Conservation (phyloP, 73 alveolate genomes). For the Tetrahymena borealis region DNA sequence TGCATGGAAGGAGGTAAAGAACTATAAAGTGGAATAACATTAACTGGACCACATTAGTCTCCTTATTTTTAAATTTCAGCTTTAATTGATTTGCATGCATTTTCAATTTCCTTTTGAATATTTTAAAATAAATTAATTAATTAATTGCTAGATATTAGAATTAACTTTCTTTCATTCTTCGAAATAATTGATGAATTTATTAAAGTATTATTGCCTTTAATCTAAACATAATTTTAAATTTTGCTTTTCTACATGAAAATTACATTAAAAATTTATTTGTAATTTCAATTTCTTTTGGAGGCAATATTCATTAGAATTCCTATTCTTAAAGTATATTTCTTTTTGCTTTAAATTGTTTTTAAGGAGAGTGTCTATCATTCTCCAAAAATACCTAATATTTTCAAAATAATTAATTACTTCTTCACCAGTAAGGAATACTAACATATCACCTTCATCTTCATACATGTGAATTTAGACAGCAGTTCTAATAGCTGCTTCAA, state of each 20-base stretch:
- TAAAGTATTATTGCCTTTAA: no score
- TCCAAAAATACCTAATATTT: no score
- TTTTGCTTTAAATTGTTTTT: no score
- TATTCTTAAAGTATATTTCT: no score
- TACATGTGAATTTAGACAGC: slow-evolving; percentile 89
- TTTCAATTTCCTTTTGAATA: slow-evolving; percentile 87
- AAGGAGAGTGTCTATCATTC: no score
- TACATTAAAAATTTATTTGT: no score
- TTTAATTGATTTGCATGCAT: slow-evolving; percentile 79
- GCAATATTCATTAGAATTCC: no score
- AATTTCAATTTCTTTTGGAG: no score
- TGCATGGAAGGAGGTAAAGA: slow-evolving; percentile 96
- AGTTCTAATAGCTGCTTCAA: slow-evolving; percentile 91
- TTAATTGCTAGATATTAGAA: neutral
- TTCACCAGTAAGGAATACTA: slow-evolving; percentile 98
- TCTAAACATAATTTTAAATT: no score
- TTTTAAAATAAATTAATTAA: neutral
- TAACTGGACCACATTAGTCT: slow-evolving; percentile 38
- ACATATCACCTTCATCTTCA: slow-evolving; percentile 95
- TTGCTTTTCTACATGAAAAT: no score
- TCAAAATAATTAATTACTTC: slow-evolving; percentile 51
- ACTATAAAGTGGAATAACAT: slow-evolving; percentile 93
- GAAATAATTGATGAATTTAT: no score
- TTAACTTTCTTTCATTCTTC: no score
- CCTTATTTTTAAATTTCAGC: slow-evolving; percentile 73